These are phyloP conservation scores for Dimocarpus longan DNA, from an alignment of 345 rosid genomes.

Conservation along the genomic window DNA sequence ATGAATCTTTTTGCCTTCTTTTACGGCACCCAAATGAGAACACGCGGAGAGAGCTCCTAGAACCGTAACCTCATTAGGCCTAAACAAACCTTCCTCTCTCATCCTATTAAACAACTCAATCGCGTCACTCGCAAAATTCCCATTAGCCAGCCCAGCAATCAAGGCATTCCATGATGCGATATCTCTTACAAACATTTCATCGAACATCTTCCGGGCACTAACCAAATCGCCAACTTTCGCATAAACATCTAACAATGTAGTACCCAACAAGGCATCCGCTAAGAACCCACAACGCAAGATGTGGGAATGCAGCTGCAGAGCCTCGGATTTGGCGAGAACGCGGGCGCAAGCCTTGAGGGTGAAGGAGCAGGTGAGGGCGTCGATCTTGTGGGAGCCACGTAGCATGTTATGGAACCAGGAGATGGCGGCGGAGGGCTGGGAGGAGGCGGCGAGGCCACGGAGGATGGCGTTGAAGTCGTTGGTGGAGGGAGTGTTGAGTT, in stretches of 20 bases:
- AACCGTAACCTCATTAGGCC: conserved; percentile 69
- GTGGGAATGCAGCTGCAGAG: conserved; percentile 63
- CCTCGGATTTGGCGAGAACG: conserved; percentile 47
- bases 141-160: conserved; percentile 72
- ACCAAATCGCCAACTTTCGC: conserved; percentile 61
- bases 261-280: conserved; percentile 70
- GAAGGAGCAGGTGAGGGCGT: conserved; percentile 86
- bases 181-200: conserved; percentile 72
- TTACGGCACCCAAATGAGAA: conserved; percentile 71
- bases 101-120: conserved; percentile 61
- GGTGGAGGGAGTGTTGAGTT: conserved; percentile 56
- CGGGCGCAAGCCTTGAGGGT: conserved; percentile 82
- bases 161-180: conserved; percentile 87
- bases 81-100: conserved; percentile 42
- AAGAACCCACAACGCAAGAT: conserved; percentile 51
- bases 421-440: conserved; percentile 55
- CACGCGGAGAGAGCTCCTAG: conserved; percentile 83
- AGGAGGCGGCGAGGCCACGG: conserved; percentile 64
- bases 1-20: conserved; percentile 62
- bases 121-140: conserved; percentile 63
- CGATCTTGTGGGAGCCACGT: conserved; percentile 43
- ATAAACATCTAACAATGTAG: conserved; percentile 72
- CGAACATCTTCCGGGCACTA: conserved; percentile 62
- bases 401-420: conserved; percentile 60
- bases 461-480: conserved; percentile 89